A percentile compares a stretch with the other conserved stretches of the same genome.
Evolutionary conservation across 176 grass and related monocot genomes (phyloP).

Genomic region (Carex parvula): DNA sequence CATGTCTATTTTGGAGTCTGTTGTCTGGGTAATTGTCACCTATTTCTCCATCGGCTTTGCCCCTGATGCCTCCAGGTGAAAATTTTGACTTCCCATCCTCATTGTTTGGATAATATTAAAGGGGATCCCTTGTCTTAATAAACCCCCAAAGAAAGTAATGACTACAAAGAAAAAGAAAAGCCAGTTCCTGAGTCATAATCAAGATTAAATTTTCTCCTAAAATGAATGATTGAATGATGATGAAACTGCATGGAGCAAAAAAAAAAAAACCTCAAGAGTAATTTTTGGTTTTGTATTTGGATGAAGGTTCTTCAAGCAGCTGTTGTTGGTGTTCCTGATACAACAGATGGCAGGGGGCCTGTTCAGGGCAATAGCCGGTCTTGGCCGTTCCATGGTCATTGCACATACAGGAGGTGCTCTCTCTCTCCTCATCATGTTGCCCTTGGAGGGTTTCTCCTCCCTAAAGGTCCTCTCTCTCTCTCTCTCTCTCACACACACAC

Average conservation of each 20-base stretch:
- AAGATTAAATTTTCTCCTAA: background rate
- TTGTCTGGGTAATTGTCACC: constrained; percentile 75
- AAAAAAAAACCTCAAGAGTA: background rate
- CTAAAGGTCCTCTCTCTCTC: constrained; percentile 56
- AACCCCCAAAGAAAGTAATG: background rate
- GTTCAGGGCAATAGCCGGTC: constrained; percentile 74
- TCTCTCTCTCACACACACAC: background rate
- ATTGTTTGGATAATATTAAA: background rate
- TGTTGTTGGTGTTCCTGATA: constrained; percentile 78
- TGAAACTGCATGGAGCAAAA: background rate
- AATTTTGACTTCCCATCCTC: background rate
- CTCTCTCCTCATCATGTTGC: constrained; percentile 69
- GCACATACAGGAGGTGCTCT: constrained; percentile 88
- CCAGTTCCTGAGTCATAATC: background rate
- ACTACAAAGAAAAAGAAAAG: background rate
- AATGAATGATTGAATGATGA: constrained; percentile 1
- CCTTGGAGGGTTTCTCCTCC: constrained; percentile 93
- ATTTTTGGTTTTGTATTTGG: constrained; percentile 26
- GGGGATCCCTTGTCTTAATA: background rate
- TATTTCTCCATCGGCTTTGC: constrained; percentile 90
- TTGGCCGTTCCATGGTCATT: constrained; percentile 93
- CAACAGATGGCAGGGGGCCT: constrained; percentile 93
- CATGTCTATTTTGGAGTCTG: constrained; percentile 73
- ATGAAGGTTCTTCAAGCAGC: constrained; percentile 96
- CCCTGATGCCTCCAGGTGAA: constrained; percentile 80